These are phyloP conservation scores for Aspergillus fructus DNA, from an alignment of 2,329 filamentous ascomycete species.

Conservation along the genomic window DNA sequence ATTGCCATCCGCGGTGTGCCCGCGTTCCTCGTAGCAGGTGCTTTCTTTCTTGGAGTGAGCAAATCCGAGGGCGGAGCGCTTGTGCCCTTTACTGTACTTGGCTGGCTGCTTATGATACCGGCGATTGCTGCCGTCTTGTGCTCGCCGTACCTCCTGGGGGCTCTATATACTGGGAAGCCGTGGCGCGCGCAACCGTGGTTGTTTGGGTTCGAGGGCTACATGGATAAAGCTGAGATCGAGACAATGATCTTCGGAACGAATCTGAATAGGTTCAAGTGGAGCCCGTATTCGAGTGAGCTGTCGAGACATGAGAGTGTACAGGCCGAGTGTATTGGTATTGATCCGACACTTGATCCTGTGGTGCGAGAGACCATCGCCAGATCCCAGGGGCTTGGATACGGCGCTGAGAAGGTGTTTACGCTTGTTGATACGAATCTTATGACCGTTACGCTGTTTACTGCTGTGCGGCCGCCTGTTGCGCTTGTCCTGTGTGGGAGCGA, in stretches of 20 bases:
- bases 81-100: background rate
- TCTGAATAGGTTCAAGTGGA: constrained; percentile 38
- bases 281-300: constrained; percentile 10
- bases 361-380: background rate
- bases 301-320: background rate
- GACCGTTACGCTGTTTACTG: constrained; percentile 44
- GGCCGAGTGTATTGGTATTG: background rate
- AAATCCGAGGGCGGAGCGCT: background rate
- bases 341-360: background rate
- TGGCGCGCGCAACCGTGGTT: constrained; percentile 42
- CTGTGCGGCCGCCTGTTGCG: constrained; percentile 40
- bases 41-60: background rate
- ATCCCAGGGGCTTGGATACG: background rate
- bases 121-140: constrained; percentile 20
- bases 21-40: background rate
- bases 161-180: constrained; percentile 34
- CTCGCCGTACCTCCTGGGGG: constrained; percentile 34
- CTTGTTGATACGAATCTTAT: constrained; percentile 46
- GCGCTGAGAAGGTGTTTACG: constrained; percentile 30
- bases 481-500: constrained; percentile 47
- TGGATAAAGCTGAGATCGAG: constrained; percentile 41
- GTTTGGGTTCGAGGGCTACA: constrained; percentile 45
- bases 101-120: background rate
- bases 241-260: constrained; percentile 39
- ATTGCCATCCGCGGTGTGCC: background rate